A percentile compares a stretch with the other conserved stretches of the same genome.
Conservation (phyloP, 768 basidiomycete species). For the Amanita brunnescens region DNA sequence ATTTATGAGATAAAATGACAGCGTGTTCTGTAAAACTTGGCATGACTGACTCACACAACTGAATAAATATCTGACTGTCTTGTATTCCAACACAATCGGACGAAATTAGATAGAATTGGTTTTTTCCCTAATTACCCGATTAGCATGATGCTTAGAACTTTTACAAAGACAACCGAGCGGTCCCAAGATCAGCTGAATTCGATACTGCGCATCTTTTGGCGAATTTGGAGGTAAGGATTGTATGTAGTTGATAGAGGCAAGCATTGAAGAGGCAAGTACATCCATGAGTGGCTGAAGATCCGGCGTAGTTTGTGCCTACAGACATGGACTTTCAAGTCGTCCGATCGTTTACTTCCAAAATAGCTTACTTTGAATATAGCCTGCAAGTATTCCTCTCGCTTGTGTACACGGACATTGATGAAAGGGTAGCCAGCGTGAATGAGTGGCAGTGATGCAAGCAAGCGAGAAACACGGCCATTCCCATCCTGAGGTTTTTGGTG, state of each 20-base stretch:
- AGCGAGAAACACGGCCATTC: background rate
- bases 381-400: background rate
- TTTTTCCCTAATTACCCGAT: background rate
- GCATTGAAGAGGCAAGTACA: background rate
- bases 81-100: no score
- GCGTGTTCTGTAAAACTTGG: no score
- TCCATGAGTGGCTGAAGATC: background rate
- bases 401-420: background rate
- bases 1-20: no score
- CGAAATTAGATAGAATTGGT: background rate
- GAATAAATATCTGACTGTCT: no score
- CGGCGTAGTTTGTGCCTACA: background rate
- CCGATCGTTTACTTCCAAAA: background rate
- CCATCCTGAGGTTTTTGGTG: background rate
- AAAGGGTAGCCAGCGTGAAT: background rate
- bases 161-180: background rate
- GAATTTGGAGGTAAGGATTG: background rate
- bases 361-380: background rate
- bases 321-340: background rate
- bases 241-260: background rate
- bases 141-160: background rate
- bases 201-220: background rate
- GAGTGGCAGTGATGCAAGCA: conserved; percentile 1
- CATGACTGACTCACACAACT: no score
- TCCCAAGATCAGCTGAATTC: background rate